Evolutionary conservation across 2,329 filamentous ascomycete species (phyloP).

Genomic region (Cladophialophora psammophila): DNA sequence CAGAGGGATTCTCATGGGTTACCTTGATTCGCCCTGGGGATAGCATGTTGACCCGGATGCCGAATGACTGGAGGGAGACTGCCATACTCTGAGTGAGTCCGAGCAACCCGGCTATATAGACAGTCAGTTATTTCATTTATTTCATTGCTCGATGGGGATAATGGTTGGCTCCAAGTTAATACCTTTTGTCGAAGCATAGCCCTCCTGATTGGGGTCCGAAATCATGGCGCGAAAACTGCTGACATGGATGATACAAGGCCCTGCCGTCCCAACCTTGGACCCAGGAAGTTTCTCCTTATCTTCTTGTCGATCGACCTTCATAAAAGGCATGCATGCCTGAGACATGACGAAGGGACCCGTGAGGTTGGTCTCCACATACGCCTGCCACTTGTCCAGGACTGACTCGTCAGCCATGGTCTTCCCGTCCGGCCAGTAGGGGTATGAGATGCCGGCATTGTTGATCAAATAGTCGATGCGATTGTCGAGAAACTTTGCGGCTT

Average conservation of each 20-base stretch:
- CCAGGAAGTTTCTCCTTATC: constrained; percentile 36
- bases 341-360: constrained; percentile 56
- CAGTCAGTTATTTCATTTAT: constrained; percentile 1
- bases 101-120: constrained; percentile 43
- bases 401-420: constrained; percentile 56
- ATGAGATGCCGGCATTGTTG: constrained; percentile 51
- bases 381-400: constrained; percentile 55
- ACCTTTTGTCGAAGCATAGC: constrained; percentile 54
- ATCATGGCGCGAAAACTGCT: constrained; percentile 56
- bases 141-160: background rate
- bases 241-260: constrained; percentile 57
- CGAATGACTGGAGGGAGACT: constrained; percentile 45
- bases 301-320: constrained; percentile 46
- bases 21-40: constrained; percentile 57
- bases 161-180: background rate
- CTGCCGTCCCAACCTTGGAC: constrained; percentile 41
- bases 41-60: constrained; percentile 51
- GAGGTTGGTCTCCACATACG: constrained; percentile 57
- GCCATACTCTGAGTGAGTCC: constrained; percentile 51
- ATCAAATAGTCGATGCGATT: constrained; percentile 51
- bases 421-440: constrained; percentile 52
- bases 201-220: constrained; percentile 58
- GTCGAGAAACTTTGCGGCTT: constrained; percentile 48
- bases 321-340: constrained; percentile 57
- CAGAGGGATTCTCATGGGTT: constrained; percentile 55